Evolutionary conservation across 805 yeast species (phyloP).

Genomic region (Kockiozyma suomiensis): DNA sequence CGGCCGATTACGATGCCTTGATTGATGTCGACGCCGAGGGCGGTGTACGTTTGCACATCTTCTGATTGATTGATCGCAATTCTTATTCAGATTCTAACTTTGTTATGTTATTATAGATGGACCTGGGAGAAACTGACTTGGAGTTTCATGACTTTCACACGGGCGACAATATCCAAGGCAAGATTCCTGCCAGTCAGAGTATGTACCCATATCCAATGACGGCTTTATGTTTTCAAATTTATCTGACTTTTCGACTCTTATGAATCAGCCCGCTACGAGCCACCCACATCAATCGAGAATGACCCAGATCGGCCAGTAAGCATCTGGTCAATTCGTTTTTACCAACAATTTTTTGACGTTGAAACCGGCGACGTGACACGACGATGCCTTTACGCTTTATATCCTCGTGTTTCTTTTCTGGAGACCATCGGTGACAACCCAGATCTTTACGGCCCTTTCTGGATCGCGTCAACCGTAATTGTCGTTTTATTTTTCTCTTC

Average conservation of each 20-base stretch:
- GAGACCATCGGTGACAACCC: conserved; percentile 52
- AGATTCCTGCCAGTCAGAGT: conserved; percentile 30
- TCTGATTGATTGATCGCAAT: background rate
- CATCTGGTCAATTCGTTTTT: conserved; percentile 29
- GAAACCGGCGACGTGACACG: conserved; percentile 62
- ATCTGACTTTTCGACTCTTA: background rate
- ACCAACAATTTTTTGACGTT: conserved; percentile 61
- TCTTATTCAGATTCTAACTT: background rate
- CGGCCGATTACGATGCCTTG: conserved; percentile 28
- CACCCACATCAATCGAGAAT: conserved; percentile 19
- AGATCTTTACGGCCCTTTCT: conserved; percentile 85
- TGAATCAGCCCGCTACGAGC: conserved; percentile 13
- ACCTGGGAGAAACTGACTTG: conserved; percentile 34
- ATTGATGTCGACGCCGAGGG: conserved; percentile 33
- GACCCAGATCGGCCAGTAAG: conserved; percentile 26
- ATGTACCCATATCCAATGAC: background rate
- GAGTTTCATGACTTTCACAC: conserved; percentile 36
- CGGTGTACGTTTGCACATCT: conserved; percentile 15
- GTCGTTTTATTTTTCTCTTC: conserved; percentile 74
- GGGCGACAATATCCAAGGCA: conserved; percentile 31
- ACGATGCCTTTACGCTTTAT: conserved; percentile 58
- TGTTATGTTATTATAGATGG: conserved; percentile 12
- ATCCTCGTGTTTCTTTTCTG: conserved; percentile 50
- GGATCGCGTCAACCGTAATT: conserved; percentile 86
- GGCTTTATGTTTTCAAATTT: background rate